phyloP scores from a whole-genome alignment of 306 rosid species.

The Cicer chorassanicum region DNA sequence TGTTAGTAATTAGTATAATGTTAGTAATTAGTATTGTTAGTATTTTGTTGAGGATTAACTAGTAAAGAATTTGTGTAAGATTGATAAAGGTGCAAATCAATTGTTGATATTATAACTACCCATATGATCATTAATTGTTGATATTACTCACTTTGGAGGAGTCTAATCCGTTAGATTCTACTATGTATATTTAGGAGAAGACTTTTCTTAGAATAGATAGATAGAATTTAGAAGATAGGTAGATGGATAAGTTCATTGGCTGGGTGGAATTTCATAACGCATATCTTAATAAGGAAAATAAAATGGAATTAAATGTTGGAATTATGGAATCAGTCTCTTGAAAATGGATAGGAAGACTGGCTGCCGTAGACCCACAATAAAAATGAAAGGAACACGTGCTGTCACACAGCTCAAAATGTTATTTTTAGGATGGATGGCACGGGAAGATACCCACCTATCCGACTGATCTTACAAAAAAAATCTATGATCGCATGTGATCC shows the following conservation, averaged over 20 bases:
- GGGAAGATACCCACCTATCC: neutral
- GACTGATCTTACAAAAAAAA: neutral
- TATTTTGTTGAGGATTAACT: neutral
- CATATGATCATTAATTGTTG: no score
- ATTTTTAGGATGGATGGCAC: neutral
- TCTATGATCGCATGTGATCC: neutral
- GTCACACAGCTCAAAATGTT: neutral
- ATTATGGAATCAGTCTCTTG: neutral
- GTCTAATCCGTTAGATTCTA: no score
- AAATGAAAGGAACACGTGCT: neutral
- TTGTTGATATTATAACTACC: no score
- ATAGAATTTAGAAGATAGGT: neutral
- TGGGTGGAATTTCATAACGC: neutral
- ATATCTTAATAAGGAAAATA: slow-evolving; percentile 1
- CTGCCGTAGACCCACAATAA: neutral
- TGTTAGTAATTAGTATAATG: no score
- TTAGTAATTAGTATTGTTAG: no score
- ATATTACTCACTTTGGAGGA: no score
- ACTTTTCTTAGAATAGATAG: neutral
- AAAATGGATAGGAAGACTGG: slow-evolving; percentile 4
- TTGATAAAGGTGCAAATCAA: neutral
- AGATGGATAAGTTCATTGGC: neutral
- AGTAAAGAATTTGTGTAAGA: neutral
- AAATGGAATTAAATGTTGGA: neutral
- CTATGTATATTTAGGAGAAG: neutral